Evolutionary conservation across 352 stramenopile species (phyloP).

Genomic region (Detonula confervacea): DNA sequence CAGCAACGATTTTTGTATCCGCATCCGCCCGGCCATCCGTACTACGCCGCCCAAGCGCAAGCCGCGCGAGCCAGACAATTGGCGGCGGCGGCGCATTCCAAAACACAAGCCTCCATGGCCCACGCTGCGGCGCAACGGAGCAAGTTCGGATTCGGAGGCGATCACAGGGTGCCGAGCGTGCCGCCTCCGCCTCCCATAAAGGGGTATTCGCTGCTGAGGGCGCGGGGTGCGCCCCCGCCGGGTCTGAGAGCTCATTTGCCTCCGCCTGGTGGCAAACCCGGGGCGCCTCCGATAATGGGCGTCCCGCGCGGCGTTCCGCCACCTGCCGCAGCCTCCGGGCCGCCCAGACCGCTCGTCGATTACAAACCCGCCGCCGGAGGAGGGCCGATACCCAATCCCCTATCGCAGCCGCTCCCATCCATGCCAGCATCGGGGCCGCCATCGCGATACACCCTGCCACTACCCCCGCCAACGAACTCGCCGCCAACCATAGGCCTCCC

Average conservation of each 20-base stretch:
- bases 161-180: conserved; percentile 72
- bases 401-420: background rate
- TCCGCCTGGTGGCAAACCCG: too few relatives aligned
- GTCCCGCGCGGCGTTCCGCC: too few relatives aligned
- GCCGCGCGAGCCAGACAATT: conserved; percentile 15
- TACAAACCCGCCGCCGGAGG: too few relatives aligned
- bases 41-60: conserved; percentile 3
- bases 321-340: too few relatives aligned
- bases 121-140: conserved; percentile 64
- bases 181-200: conserved; percentile 41
- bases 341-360: too few relatives aligned
- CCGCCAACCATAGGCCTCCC: too few relatives aligned
- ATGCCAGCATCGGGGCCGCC: background rate
- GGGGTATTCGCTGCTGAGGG: background rate
- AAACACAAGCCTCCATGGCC: conserved; percentile 48
- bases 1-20: background rate
- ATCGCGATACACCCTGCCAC: background rate
- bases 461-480: background rate
- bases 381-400: background rate
- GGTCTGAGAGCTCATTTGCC: too few relatives aligned
- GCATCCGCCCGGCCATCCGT: conserved; percentile 5
- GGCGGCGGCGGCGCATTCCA: conserved; percentile 18
- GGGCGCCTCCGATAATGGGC: too few relatives aligned
- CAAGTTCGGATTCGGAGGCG: conserved; percentile 75
- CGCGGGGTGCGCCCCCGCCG: too few relatives aligned